phyloP scores from a whole-genome alignment of 2,329 filamentous ascomycete species.

The Ascochyta lentis region DNA sequence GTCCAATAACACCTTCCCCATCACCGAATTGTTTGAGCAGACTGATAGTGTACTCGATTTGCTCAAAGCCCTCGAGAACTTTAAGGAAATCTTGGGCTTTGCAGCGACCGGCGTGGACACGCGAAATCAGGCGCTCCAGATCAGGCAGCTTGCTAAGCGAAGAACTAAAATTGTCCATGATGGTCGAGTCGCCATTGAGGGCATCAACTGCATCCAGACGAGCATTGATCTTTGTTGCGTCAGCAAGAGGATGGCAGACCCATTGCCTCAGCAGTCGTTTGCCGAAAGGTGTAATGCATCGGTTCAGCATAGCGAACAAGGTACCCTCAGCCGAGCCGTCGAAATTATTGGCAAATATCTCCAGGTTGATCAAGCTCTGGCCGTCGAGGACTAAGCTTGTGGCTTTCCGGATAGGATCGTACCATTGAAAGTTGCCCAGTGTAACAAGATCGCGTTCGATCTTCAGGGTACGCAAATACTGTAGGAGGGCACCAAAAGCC shows the following conservation, averaged over 20 bases:
- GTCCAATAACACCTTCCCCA: slow-evolving; percentile 83
- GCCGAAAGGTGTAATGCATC: slow-evolving; percentile 94
- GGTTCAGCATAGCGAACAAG: slow-evolving; percentile 87
- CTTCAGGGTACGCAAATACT: slow-evolving; percentile 83
- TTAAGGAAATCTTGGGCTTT: slow-evolving; percentile 90
- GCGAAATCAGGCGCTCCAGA: slow-evolving; percentile 89
- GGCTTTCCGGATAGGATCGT: slow-evolving; percentile 89
- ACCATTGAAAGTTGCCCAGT: slow-evolving; percentile 88
- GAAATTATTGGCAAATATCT: slow-evolving; percentile 91
- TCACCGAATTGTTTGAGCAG: slow-evolving; percentile 75
- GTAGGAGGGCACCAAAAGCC: slow-evolving; percentile 84
- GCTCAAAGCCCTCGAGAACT: slow-evolving; percentile 94
- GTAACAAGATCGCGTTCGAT: slow-evolving; percentile 87
- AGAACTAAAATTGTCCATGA: slow-evolving; percentile 86
- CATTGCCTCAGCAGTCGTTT: slow-evolving; percentile 96
- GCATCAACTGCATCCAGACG: slow-evolving; percentile 93
- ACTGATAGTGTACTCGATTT: slow-evolving; percentile 93
- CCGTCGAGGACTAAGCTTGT: slow-evolving; percentile 92
- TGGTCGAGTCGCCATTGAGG: slow-evolving; percentile 79
- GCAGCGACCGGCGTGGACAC: slow-evolving; percentile 91
- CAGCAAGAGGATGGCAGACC: slow-evolving; percentile 94
- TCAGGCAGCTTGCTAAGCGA: slow-evolving; percentile 93
- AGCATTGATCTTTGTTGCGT: slow-evolving; percentile 87
- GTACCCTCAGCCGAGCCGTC: slow-evolving; percentile 87
- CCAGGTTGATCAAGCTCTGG: slow-evolving; percentile 96